Evolutionary conservation across 2,329 filamentous ascomycete genomes (phyloP), one percentile per base, ranked within the genome.

Genomic region (Trichoderma sp.): DNA sequence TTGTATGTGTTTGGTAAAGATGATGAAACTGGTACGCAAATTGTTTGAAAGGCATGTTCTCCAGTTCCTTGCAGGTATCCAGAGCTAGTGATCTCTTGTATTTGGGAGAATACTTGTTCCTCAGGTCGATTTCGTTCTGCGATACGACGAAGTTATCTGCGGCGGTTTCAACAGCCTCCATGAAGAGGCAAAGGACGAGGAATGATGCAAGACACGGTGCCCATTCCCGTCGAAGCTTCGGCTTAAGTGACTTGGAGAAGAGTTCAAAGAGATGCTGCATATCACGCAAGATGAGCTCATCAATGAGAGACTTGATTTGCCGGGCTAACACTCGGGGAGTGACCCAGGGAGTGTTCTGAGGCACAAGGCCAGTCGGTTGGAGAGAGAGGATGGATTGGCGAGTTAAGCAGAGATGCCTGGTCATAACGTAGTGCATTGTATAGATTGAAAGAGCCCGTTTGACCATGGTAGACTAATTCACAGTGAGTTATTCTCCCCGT

Each of bases 1-100:
- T 82, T 70, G 81, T 83, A 76, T 88, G 86, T 24, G 87, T 89
- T 81, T 88, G 86, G 75, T 88, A 89, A 71, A 88, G 83, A 76
- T 88, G 84, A 78, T 89, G 87, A 77, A 89, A 89, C 78, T 88
- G 87, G 74, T 86, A 88, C 4, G 86, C 86, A 75, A 89, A 88
- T 78, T 89, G 87, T 78, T 85, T 86, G 76, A 89, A 89, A 0
- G 87, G 87, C 81, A 89, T 81, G 74, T 88, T 87, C 76, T 89
- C 87, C 61, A 89, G 82, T 76, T 87, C 85, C 34, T 79, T 78
- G 79, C 84, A 87, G 34, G 85, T 79, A 7, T 80, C 79, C 58
- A 87, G 79, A n/a, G 85, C 86, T 36, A 83, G 81, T 7, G 78
- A 79, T 53, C 84, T 83, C 70, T 80, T 78, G 76, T 81, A 84